Evolutionary conservation across 2,329 filamentous ascomycete genomes (phyloP), one percentile per base, ranked within the genome.

Genomic region (Trichoderma brevicompactum): DNA sequence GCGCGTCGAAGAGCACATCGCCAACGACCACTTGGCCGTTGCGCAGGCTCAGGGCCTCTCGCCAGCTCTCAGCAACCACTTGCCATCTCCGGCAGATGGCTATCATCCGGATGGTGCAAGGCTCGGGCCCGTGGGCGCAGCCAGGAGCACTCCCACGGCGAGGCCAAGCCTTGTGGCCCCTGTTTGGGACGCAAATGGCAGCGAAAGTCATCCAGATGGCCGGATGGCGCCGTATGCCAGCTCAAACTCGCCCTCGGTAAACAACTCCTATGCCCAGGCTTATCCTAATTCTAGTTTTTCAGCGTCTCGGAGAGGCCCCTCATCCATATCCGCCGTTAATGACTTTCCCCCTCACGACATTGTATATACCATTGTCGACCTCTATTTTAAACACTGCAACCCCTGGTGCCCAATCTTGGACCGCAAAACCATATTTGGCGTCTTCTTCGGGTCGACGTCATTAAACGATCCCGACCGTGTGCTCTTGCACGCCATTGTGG

Each of bases 351-450:
- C 86, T 0, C 85, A 87, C 67, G 85, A 88, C 68, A 77, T 88
- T 12, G 74, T 87, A 3, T 88, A 87, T 66, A 83, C 82, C 2
- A 76, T 88, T 2, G 84, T 86, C 15, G 85, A 87, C 67, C 76
- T 88, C 7, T 88, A 86, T 74, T 88, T 88, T 77, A 87, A 86
- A 69, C 85, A 88, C 72, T 84, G 86, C 72, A 87, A 87, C 69
- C 85, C 85, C 0, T 88, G 86, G 86, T 81, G 79, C 56, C 79
- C 79, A 0, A 80, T 81, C 12, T 75, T 81, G 10, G 79, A 81
- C 49, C 75, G 79, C 7, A 80, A 81, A 64, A 77, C 79, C 0
- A 80, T 77, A 13, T 76, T 80, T 70, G 70, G 74, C 1, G 72
- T 70, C 19, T 77, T 81, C 64, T 81, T 81, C 44, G 78, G 78